phyloP scores from a whole-genome alignment of 176 grass and related monocot genomes.

The Paspalum notatum region DNA sequence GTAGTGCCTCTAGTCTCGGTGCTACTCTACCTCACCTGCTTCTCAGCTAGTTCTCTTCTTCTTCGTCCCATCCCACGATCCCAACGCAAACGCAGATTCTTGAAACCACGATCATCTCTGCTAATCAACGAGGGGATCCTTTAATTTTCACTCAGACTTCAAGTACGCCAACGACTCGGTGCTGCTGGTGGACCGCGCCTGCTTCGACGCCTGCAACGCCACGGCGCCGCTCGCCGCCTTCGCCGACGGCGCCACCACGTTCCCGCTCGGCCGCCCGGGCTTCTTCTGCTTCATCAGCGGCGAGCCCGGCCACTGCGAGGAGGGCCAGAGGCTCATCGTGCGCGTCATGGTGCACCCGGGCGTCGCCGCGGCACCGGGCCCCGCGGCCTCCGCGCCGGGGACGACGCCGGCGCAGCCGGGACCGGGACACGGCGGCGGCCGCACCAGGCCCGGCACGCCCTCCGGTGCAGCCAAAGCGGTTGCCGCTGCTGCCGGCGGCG shows the following conservation, averaged over 20 bases:
- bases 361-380: neutral
- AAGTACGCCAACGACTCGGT: constrained; percentile 80
- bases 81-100: neutral
- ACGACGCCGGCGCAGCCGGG: neutral
- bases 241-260: constrained; percentile 51
- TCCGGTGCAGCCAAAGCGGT: neutral
- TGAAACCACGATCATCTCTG: neutral
- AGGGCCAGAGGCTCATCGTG: constrained; percentile 70
- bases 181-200: constrained; percentile 52
- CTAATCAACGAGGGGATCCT: neutral
- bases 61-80: too few relatives aligned
- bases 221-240: constrained; percentile 47
- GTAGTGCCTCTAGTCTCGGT: too few relatives aligned
- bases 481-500: neutral
- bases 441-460: neutral
- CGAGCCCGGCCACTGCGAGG: constrained; percentile 62
- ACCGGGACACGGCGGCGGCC: neutral
- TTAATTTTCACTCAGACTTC: constrained; percentile 46
- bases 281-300: constrained; percentile 91
- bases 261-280: constrained; percentile 60
- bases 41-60: too few relatives aligned
- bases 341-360: constrained; percentile 62
- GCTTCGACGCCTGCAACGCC: constrained; percentile 62
- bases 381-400: neutral
- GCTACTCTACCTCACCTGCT: too few relatives aligned